These are phyloP conservation scores for Serendipita sp. DNA, from an alignment of 768 basidiomycete species.

Conservation along the genomic window DNA sequence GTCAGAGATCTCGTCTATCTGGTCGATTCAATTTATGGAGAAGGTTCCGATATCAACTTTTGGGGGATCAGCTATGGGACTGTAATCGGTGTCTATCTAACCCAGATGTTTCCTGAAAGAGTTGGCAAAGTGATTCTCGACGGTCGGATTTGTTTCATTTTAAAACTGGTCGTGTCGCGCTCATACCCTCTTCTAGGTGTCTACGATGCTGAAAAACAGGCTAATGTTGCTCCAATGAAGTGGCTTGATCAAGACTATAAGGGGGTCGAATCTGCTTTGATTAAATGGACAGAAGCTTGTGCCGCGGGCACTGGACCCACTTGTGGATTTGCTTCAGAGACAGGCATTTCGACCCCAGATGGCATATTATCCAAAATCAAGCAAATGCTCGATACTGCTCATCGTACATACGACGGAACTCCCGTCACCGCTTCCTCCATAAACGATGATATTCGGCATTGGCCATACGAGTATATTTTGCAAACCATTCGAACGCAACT, in stretches of 20 bases:
- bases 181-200: not conserved
- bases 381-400: not conserved
- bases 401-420: not conserved
- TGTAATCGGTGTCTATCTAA: constrained; percentile 4
- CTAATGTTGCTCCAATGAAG: not conserved
- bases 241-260: not conserved
- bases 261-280: not conserved
- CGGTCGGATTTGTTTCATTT: not conserved
- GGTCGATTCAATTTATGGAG: not conserved
- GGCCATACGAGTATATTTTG: not conserved
- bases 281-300: not conserved
- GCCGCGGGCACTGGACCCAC: not conserved
- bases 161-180: not conserved
- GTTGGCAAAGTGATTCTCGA: constrained; percentile 8
- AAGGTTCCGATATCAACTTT: constrained; percentile 2
- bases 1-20: constrained; percentile 6
- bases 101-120: constrained; percentile 9
- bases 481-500: not conserved
- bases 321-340: not conserved
- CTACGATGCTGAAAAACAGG: not conserved
- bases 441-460: not conserved
- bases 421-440: not conserved
- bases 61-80: constrained; percentile 7
- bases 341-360: not conserved
- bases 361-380: not conserved